Conservation (phyloP, 1,284 basidiomycete genomes). For the Agroathelia rolfsii region DNA sequence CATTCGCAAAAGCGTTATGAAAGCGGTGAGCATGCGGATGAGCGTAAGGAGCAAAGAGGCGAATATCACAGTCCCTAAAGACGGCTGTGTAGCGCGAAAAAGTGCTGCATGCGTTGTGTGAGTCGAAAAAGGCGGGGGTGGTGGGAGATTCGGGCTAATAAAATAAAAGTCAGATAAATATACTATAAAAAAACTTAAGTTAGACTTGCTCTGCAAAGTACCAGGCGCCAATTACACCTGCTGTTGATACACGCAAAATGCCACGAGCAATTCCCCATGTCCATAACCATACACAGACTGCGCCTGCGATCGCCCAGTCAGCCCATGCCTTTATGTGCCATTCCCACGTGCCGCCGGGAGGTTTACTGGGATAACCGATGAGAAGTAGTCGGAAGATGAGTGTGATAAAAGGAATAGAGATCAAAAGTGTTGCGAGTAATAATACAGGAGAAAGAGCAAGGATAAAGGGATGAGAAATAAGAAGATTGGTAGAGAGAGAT, state of each 20-base stretch:
- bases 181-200: constrained; percentile 6
- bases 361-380: constrained; percentile 48
- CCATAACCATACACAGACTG: constrained; percentile 78
- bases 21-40: constrained; percentile 44
- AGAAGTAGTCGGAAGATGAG: constrained; percentile 76
- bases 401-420: constrained; percentile 79
- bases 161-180: constrained; percentile 6
- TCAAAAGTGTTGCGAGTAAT: constrained; percentile 61
- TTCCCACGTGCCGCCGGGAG: constrained; percentile 31
- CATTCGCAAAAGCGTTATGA: constrained; percentile 40
- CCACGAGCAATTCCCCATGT: constrained; percentile 85
- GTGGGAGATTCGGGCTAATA: constrained; percentile 36
- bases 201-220: constrained; percentile 75
- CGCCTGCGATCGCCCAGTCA: constrained; percentile 68
- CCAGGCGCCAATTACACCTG: constrained; percentile 85
- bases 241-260: constrained; percentile 66
- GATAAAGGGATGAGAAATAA: constrained; percentile 74
- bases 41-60: constrained; percentile 69
- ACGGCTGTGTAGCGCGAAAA: constrained; percentile 70
- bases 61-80: constrained; percentile 71
- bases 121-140: constrained; percentile 46
- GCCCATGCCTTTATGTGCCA: constrained; percentile 79
- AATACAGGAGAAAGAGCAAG: constrained; percentile 74
- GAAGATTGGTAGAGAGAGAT: constrained; percentile 68
- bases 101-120: constrained; percentile 72